phyloP scores from a whole-genome alignment of 257 asterid species.

The Jasminum sambac region DNA sequence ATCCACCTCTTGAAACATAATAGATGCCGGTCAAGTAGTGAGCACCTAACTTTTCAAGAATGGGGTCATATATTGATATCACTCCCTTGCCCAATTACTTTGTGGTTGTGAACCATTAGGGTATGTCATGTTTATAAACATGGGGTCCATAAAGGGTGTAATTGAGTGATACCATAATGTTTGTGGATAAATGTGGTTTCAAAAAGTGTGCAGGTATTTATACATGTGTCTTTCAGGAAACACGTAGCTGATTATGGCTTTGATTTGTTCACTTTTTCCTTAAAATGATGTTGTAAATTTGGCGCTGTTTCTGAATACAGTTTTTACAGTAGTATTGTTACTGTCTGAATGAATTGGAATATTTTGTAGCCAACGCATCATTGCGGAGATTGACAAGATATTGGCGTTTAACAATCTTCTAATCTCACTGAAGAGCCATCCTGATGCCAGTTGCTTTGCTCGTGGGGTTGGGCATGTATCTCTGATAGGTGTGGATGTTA shows the following conservation, averaged over 20 bases:
- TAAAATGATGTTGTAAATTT: not conserved
- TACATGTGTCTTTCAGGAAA: no score
- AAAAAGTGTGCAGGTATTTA: no score
- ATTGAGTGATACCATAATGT: no score
- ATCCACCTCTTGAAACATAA: not conserved
- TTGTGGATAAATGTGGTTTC: no score
- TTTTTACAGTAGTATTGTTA: not conserved
- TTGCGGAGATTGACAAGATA: slow-evolving; percentile 79
- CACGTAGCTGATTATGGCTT: no score
- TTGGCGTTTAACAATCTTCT: slow-evolving; percentile 71
- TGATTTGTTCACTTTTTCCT: not conserved
- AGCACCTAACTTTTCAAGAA: slow-evolving; percentile 7
- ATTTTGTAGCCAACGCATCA: slow-evolving; percentile 54
- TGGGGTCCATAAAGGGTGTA: no score
- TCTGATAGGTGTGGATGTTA: slow-evolving; percentile 53
- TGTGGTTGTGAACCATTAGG: not conserved
- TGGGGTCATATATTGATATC: not conserved
- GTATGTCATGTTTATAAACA: no score
- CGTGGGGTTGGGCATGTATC: slow-evolving; percentile 82
- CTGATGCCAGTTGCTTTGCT: slow-evolving; percentile 83
- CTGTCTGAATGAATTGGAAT: slow-evolving; percentile 18
- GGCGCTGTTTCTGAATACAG: slow-evolving; percentile 1
- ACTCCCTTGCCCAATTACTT: slow-evolving; percentile 13
- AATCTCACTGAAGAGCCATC: slow-evolving; percentile 67
- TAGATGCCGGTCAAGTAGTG: not conserved